Evolutionary conservation across 1,139 yeast species (phyloP), one percentile per base, ranked within the genome.

Genomic region (Candida sanyaensis): DNA sequence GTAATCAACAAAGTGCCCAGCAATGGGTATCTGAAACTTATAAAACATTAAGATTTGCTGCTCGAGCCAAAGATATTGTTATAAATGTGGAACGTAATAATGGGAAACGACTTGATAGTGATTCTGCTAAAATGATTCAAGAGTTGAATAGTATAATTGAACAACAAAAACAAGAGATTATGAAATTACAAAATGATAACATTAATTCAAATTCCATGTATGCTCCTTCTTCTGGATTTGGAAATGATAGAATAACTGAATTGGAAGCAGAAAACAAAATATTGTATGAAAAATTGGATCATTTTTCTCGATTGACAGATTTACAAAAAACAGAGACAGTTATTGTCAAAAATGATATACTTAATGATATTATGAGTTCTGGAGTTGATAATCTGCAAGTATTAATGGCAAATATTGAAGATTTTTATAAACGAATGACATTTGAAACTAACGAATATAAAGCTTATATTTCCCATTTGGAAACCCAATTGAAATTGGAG

Each of bases 1-100:
- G 74, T 5, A 55, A 60, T 8, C 46, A 52, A 8, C 44, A 45
- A 21, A 71, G 62, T 49, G 75, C 75, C 17, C 45, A 44, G 9
- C 76, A 69, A 41, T 78, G 86, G 3, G 71, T 80, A 12, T 78
- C 89, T 0, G 98, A 93, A 62, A 90, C 98, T 0, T 76, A 86
- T 44, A 90, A 90, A 60, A 92, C 98, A 0, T 73, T 93, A 32
- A 71, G 98, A 48, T 93, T 92, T 71, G 98, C 97, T 0, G 90
- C 96, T 0, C 75, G 97, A 51, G 98, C 98, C 1, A 92, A 91
- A 60, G 91, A 91, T 63, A 84, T 91, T 45, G 77, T 83, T 9
- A 78, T 91, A 54, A 78, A 76, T 48, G 96, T 89, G 6, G 80
- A 79, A 50, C 81, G 80, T 50, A 83, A 78, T 55, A 80, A 76